Evolutionary conservation across 345 rosid species (phyloP).

Genomic region (Citrus hindsii): DNA sequence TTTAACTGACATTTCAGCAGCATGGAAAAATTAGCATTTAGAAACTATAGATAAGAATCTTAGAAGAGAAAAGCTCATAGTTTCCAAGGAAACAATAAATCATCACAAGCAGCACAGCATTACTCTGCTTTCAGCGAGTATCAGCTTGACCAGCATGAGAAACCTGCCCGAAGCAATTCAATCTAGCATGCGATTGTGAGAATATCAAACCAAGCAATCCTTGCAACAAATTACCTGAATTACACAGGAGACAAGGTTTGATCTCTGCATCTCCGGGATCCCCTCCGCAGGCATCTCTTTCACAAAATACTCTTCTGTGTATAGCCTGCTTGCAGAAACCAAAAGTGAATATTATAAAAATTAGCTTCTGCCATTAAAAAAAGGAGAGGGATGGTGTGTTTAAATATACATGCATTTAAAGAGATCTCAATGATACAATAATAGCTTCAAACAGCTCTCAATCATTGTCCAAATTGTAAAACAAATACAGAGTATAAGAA

Average conservation of each 20-base stretch:
- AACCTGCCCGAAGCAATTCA: neutral
- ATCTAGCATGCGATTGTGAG: neutral
- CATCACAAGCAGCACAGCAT: neutral
- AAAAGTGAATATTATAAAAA: slow-evolving; percentile 2
- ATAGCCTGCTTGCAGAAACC: slow-evolving; percentile 49
- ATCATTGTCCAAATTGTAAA: neutral
- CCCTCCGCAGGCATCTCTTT: slow-evolving; percentile 83
- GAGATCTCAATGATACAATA: neutral
- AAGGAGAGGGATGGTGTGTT: neutral
- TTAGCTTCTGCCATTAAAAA: neutral
- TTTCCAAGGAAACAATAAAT: neutral
- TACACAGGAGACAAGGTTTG: slow-evolving; percentile 84
- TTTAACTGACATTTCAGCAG: slow-evolving; percentile 53
- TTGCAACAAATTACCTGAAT: slow-evolving; percentile 60
- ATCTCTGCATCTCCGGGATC: slow-evolving; percentile 94
- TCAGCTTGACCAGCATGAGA: neutral
- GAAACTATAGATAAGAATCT: neutral
- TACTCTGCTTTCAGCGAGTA: neutral
- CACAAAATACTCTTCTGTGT: slow-evolving; percentile 78
- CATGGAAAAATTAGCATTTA: slow-evolving; percentile 2
- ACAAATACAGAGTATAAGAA: neutral
- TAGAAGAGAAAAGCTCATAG: neutral
- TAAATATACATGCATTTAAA: neutral
- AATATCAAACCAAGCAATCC: slow-evolving; percentile 4
- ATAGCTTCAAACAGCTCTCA: neutral